A percentile compares a stretch with the other conserved stretches of the same genome.
phyloP scores from a whole-genome alignment of 2,329 filamentous ascomycete species.

The Ceratocystis ficicola region DNA sequence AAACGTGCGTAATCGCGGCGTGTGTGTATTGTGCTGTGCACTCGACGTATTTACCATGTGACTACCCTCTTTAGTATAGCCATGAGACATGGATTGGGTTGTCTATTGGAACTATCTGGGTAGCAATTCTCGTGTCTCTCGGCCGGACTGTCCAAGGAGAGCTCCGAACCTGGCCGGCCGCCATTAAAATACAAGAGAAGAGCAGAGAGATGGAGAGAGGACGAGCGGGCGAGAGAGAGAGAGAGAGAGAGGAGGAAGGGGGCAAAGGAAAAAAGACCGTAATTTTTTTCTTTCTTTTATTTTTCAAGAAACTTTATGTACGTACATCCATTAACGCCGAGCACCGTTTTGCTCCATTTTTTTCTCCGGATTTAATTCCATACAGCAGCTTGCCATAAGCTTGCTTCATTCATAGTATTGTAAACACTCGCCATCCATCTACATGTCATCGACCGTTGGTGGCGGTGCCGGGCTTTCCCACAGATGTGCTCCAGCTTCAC shows the following conservation, averaged over 20 bases:
- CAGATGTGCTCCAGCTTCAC: constrained; percentile 48
- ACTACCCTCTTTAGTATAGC: neutral
- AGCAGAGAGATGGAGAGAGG: neutral
- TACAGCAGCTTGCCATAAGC: neutral
- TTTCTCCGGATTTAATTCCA: neutral
- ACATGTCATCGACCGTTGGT: constrained; percentile 13
- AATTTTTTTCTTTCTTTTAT: neutral
- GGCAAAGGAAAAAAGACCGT: neutral
- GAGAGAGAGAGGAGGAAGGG: neutral
- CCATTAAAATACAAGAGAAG: neutral
- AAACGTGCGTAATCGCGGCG: neutral
- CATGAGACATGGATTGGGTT: neutral
- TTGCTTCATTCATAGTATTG: neutral
- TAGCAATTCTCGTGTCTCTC: neutral
- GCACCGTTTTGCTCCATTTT: neutral
- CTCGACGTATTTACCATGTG: neutral
- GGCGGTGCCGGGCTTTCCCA: constrained; percentile 34
- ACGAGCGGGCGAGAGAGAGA: neutral
- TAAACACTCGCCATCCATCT: neutral
- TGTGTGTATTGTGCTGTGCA: neutral
- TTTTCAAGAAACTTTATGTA: neutral
- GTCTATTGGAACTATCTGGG: neutral
- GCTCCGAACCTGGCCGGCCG: neutral
- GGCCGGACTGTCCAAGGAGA: neutral
- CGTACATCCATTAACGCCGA: constrained; percentile 3